phyloP scores from a whole-genome alignment of 768 basidiomycete genomes.

The Panaeolus cyanescens region DNA sequence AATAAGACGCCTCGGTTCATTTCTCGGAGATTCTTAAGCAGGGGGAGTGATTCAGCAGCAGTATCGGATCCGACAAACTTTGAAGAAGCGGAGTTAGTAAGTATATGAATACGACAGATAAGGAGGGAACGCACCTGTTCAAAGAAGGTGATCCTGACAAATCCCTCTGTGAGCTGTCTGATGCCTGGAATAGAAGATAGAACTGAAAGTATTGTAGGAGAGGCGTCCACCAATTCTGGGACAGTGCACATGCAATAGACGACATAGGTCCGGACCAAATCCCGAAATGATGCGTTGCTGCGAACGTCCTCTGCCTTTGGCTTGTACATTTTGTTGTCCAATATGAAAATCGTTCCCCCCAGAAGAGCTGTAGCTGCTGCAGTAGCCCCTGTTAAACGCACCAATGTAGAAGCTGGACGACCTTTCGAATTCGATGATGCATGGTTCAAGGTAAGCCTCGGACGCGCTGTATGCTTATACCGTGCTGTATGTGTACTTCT shows the following conservation, averaged over 20 bases:
- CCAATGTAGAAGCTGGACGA: no score
- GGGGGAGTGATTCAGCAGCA: constrained; percentile 63
- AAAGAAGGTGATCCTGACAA: constrained; percentile 85
- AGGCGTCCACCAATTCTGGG: constrained; percentile 73
- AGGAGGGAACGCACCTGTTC: constrained; percentile 55
- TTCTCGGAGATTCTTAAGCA: constrained; percentile 61
- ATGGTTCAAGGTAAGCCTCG: background rate
- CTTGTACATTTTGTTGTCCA: background rate
- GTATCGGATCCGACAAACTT: constrained; percentile 92
- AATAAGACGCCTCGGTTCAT: constrained; percentile 78
- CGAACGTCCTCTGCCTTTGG: background rate
- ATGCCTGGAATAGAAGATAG: constrained; percentile 59
- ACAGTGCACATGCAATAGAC: constrained; percentile 84
- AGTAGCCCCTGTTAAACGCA: background rate
- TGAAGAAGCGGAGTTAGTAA: background rate
- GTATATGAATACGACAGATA: background rate
- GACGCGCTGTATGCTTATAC: background rate
- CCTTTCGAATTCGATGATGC: no score
- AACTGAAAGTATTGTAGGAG: constrained; percentile 63
- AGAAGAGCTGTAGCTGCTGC: background rate
- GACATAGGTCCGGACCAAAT: constrained; percentile 63
- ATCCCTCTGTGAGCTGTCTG: constrained; percentile 59
- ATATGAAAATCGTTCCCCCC: no score
- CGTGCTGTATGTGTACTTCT: background rate
- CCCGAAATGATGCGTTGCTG: background rate